These are phyloP conservation scores for Ustilago shanxiensis DNA, from an alignment of 1,284 basidiomycete genomes.

Conservation along the genomic window DNA sequence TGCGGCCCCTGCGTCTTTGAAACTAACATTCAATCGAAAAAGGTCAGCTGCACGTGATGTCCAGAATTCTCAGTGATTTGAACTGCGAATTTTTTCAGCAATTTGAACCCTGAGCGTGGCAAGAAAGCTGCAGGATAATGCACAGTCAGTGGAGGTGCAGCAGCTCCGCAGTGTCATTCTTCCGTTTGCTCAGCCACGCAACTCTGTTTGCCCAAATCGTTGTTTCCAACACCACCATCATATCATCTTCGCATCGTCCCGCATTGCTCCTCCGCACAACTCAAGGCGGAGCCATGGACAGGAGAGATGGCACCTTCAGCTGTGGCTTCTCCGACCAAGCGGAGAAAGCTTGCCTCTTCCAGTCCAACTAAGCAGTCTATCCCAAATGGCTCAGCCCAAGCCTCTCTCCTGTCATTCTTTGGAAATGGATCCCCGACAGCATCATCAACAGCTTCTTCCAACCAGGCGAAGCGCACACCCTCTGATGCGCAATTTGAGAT, in stretches of 20 bases:
- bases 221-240: conserved; percentile 12
- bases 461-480: conserved; percentile 6
- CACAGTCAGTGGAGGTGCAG: conserved; percentile 38
- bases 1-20: conserved; percentile 31
- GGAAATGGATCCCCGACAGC: conserved; percentile 22
- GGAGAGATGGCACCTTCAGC: conserved; percentile 35
- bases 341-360: conserved; percentile 39
- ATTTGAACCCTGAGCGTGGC: conserved; percentile 30
- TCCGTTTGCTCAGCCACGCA: conserved; percentile 29
- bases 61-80: conserved; percentile 1
- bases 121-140: conserved; percentile 31
- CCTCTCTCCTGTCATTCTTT: conserved; percentile 49
- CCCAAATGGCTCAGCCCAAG: conserved; percentile 30
- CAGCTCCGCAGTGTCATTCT: too few species aligned
- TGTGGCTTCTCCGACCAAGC: conserved; percentile 36
- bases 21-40: conserved; percentile 19
- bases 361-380: conserved; percentile 38
- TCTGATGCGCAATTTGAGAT: neutral
- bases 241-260: neutral
- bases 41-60: conserved; percentile 9
- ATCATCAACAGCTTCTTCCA: conserved; percentile 2
- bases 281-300: conserved; percentile 22
- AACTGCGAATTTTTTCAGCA: neutral
- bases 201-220: neutral
- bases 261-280: neutral